Conservation (phyloP, 495 filamentous ascomycete genomes). For the Penicillium fimorum region DNA sequence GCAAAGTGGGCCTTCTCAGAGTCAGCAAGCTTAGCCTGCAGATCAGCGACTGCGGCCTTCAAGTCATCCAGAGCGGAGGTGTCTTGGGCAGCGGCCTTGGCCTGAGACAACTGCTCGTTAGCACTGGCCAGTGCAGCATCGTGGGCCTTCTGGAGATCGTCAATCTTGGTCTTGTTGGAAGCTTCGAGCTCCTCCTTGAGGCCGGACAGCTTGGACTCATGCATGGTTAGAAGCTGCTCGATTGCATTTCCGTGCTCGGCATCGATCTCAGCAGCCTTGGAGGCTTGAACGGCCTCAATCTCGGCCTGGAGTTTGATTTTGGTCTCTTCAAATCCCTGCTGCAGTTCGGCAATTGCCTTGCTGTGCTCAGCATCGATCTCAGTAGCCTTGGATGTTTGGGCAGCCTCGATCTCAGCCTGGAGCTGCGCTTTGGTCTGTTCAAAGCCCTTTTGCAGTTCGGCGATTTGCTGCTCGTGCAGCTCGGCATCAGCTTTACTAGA, state of each 20-base stretch:
- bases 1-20: conserved; percentile 32
- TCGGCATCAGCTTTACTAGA: conserved; percentile 29
- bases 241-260: conserved; percentile 45
- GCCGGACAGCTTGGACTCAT: conserved; percentile 40
- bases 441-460: conserved; percentile 3
- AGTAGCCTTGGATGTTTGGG: conserved; percentile 29
- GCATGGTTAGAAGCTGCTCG: conserved; percentile 46
- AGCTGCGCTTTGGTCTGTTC: conserved; percentile 31
- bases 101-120: conserved; percentile 35
- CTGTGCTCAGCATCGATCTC: conserved; percentile 22
- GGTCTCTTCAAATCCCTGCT: conserved; percentile 36
- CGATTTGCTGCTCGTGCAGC: conserved; percentile 25
- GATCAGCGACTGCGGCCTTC: conserved; percentile 36
- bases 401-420: conserved; percentile 35
- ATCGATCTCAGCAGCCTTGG: conserved; percentile 40
- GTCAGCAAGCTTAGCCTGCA: conserved; percentile 39
- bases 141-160: conserved; percentile 41
- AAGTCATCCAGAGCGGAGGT: conserved; percentile 38
- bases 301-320: conserved; percentile 36
- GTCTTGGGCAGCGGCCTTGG: conserved; percentile 40
- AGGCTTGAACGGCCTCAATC: conserved; percentile 29
- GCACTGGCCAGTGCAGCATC: conserved; percentile 32
- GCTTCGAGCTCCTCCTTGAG: conserved; percentile 39
- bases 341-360: conserved; percentile 31
- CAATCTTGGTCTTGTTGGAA: conserved; percentile 38